phyloP scores from a whole-genome alignment of 805 yeast genomes.

The Ogataea methanolica region DNA sequence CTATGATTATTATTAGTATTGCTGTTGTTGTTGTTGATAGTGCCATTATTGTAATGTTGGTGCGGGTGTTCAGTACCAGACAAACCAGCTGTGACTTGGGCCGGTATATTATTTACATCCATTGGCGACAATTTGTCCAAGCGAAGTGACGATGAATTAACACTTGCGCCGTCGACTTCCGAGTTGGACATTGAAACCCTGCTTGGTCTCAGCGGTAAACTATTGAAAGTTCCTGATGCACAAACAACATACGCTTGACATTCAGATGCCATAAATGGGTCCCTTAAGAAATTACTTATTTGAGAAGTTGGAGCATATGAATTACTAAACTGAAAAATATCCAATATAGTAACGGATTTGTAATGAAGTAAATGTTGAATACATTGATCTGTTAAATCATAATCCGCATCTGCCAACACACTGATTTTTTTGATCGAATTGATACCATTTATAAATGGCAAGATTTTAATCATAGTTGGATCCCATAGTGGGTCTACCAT shows the following conservation, averaged over 20 bases:
- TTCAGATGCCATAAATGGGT: constrained; percentile 63
- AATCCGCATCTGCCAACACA: constrained; percentile 75
- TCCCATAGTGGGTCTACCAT: constrained; percentile 94
- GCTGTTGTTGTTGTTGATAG: too few relatives aligned
- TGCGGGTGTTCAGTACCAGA: too few relatives aligned
- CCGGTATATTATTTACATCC: not conserved
- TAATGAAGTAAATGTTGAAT: constrained; percentile 89
- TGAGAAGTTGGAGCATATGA: constrained; percentile 85
- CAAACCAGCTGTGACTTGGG: too few relatives aligned
- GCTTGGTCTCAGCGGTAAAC: constrained; percentile 30
- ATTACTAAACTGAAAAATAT: constrained; percentile 85
- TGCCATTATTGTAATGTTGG: too few relatives aligned
- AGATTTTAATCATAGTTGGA: constrained; percentile 86
- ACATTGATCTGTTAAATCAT: constrained; percentile 73
- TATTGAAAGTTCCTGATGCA: constrained; percentile 31
- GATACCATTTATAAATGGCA: constrained; percentile 84
- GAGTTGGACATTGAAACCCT: constrained; percentile 24
- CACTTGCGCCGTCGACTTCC: constrained; percentile 18
- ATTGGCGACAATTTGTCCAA: constrained; percentile 9
- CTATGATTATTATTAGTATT: not conserved
- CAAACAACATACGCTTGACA: constrained; percentile 79
- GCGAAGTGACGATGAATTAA: constrained; percentile 8
- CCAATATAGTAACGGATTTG: constrained; percentile 75
- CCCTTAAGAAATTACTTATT: constrained; percentile 62
- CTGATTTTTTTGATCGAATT: constrained; percentile 78